Conservation (phyloP, 1,284 basidiomycete species). For the Trametes polyzona region DNA sequence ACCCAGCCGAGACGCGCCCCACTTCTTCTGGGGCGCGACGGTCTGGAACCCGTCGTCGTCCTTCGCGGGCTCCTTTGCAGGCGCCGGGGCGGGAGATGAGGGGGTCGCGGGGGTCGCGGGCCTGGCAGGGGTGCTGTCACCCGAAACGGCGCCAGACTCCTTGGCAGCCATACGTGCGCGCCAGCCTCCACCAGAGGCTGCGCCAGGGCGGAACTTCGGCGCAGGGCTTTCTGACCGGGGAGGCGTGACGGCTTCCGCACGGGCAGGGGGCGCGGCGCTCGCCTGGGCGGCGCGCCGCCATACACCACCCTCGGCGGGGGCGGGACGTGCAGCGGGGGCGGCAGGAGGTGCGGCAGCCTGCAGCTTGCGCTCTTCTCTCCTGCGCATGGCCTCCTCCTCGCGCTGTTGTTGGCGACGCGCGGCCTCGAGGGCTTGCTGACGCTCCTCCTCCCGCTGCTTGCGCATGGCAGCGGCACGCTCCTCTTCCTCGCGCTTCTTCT, state of each 20-base stretch:
- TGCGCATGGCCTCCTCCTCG: constrained; percentile 80
- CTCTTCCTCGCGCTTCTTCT: constrained; percentile 62
- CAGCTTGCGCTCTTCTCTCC: constrained; percentile 41
- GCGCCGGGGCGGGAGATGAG: constrained; percentile 27
- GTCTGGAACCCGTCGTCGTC: constrained; percentile 78
- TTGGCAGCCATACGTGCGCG: constrained; percentile 58
- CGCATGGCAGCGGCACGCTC: constrained; percentile 57
- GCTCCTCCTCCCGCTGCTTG: constrained; percentile 69
- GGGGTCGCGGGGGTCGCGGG: constrained; percentile 42
- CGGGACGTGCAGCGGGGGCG: constrained; percentile 26
- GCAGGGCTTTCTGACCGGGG: constrained; percentile 52
- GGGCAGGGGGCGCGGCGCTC: constrained; percentile 34
- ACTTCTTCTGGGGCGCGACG: constrained; percentile 49
- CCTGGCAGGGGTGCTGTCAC: constrained; percentile 37
- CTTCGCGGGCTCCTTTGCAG: constrained; percentile 43
- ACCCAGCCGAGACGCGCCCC: constrained; percentile 44
- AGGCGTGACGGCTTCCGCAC: constrained; percentile 39
- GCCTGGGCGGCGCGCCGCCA: constrained; percentile 32
- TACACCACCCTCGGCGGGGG: constrained; percentile 40
- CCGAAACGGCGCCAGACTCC: constrained; percentile 24
- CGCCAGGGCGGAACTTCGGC: constrained; percentile 52
- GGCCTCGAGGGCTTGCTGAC: constrained; percentile 60
- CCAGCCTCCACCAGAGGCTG: constrained; percentile 54
- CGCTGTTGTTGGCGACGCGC: constrained; percentile 68
- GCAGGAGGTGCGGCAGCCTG: constrained; percentile 28